Percentiles rank a stretch among this genome's conserved stretches.
These are phyloP conservation scores for Penicillium flavigenum DNA, from an alignment of 495 filamentous ascomycete genomes.

Conservation along the genomic window DNA sequence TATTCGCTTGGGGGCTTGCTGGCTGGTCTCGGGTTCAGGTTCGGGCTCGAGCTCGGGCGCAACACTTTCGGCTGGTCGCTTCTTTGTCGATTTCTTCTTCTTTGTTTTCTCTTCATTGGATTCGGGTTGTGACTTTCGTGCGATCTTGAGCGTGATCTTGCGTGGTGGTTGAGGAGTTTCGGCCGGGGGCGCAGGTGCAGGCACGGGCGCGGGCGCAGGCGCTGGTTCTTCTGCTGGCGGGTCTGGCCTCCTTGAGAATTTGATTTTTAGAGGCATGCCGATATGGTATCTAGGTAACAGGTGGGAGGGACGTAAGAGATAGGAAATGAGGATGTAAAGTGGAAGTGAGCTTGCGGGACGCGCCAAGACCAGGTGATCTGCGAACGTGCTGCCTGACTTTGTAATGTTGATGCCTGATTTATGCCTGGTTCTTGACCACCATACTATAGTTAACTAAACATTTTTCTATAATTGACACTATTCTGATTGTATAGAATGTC, in stretches of 20 bases:
- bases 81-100: slow-evolving; percentile 53
- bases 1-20: slow-evolving; percentile 42
- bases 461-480: too few relatives aligned
- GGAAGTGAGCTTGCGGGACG: slow-evolving; percentile 4
- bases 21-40: slow-evolving; percentile 27
- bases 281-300: neutral
- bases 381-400: too few relatives aligned
- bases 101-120: slow-evolving; percentile 31
- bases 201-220: slow-evolving; percentile 29
- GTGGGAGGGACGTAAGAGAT: neutral
- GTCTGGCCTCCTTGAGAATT: slow-evolving; percentile 45
- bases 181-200: slow-evolving; percentile 31
- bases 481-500: too few relatives aligned
- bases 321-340: neutral
- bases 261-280: slow-evolving; percentile 52
- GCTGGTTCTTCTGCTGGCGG: slow-evolving; percentile 28
- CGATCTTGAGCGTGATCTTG: slow-evolving; percentile 56
- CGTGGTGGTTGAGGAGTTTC: slow-evolving; percentile 39
- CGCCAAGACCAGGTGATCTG: too few relatives aligned
- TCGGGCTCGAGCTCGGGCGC: slow-evolving; percentile 8
- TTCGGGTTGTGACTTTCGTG: slow-evolving; percentile 35
- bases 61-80: slow-evolving; percentile 40
- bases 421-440: too few relatives aligned
- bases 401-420: too few relatives aligned
- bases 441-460: too few relatives aligned